Percentiles rank a stretch among this genome's conserved stretches.
These are phyloP conservation scores for Ustilaginoidea virens DNA, from an alignment of 2,329 filamentous ascomycete genomes.

Conservation along the genomic window DNA sequence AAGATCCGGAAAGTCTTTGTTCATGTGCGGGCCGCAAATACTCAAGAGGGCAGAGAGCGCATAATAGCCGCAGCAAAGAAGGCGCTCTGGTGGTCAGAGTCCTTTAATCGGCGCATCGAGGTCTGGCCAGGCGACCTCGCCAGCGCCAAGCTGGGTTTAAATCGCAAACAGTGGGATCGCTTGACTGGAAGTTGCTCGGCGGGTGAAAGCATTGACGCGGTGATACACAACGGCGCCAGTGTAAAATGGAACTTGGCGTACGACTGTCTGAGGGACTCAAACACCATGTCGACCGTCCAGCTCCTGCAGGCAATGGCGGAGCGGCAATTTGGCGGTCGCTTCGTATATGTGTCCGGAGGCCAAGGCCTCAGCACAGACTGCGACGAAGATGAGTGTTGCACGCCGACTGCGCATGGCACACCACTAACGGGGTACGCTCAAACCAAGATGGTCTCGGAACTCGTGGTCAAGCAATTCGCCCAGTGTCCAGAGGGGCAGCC, in stretches of 20 bases:
- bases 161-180: too few relatives aligned
- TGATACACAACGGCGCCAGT: constrained; percentile 2
- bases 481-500: background rate
- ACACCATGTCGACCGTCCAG: constrained; percentile 1
- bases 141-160: too few relatives aligned
- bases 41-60: too few relatives aligned
- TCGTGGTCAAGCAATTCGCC: constrained; percentile 3
- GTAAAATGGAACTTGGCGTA: background rate
- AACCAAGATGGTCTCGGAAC: constrained; percentile 2
- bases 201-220: constrained; percentile 2
- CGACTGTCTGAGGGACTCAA: background rate
- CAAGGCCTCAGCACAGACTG: background rate
- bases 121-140: too few relatives aligned
- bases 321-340: background rate
- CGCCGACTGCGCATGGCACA: background rate
- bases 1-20: too few relatives aligned
- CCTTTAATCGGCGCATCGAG: too few relatives aligned
- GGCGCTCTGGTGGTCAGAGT: too few relatives aligned
- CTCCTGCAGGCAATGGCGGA: background rate
- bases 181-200: too few relatives aligned
- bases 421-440: constrained; percentile 2
- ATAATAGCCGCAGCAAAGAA: too few relatives aligned
- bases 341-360: constrained; percentile 3
- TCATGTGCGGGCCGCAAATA: too few relatives aligned
- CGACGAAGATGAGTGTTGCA: background rate